Evolutionary conservation across 1,139 yeast genomes (phyloP).

Genomic region (Saccharomyces hybrid): DNA sequence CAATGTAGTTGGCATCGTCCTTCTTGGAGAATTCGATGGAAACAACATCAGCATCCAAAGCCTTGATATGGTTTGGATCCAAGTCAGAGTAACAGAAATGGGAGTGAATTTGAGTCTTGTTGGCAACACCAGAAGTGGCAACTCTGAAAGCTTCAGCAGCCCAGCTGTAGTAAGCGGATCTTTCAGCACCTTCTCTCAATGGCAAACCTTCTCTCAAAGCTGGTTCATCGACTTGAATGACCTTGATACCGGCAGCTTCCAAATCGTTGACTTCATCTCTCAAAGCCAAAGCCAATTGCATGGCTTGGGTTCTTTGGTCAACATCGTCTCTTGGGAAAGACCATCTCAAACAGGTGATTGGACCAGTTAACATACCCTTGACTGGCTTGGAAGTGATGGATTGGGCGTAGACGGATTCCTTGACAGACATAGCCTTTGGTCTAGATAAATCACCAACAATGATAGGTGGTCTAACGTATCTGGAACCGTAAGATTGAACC

Average conservation of each 20-base stretch:
- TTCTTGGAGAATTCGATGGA: slow-evolving; percentile 99
- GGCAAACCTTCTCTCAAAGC: slow-evolving; percentile 99
- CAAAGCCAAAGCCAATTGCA: slow-evolving; percentile 94
- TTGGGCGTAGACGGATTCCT: slow-evolving; percentile 98
- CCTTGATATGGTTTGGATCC: slow-evolving; percentile 98
- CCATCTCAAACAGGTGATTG: slow-evolving; percentile 99
- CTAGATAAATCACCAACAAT: slow-evolving; percentile 98
- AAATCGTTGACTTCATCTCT: slow-evolving; percentile 98
- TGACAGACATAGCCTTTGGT: slow-evolving; percentile 97
- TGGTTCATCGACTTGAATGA: slow-evolving; percentile 98
- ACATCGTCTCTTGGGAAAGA: slow-evolving; percentile 99
- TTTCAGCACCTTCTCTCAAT: slow-evolving; percentile 94
- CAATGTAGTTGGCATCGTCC: slow-evolving; percentile 96
- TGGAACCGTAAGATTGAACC: slow-evolving; percentile 99
- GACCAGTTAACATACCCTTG: slow-evolving; percentile 99
- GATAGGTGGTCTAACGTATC: slow-evolving; percentile 99
- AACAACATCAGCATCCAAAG: slow-evolving; percentile 98
- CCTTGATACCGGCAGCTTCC: slow-evolving; percentile 96
- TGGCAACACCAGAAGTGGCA: slow-evolving; percentile 95
- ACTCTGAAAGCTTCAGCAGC: slow-evolving; percentile 99
- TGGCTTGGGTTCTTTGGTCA: slow-evolving; percentile 87
- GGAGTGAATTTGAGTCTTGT: slow-evolving; percentile 96
- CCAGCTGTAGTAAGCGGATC: slow-evolving; percentile 95
- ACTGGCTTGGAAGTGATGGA: slow-evolving; percentile 89
- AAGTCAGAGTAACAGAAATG: slow-evolving; percentile 99